Conservation (phyloP, 108 stramenopile species). For the Fistulifera pelliculosa region DNA sequence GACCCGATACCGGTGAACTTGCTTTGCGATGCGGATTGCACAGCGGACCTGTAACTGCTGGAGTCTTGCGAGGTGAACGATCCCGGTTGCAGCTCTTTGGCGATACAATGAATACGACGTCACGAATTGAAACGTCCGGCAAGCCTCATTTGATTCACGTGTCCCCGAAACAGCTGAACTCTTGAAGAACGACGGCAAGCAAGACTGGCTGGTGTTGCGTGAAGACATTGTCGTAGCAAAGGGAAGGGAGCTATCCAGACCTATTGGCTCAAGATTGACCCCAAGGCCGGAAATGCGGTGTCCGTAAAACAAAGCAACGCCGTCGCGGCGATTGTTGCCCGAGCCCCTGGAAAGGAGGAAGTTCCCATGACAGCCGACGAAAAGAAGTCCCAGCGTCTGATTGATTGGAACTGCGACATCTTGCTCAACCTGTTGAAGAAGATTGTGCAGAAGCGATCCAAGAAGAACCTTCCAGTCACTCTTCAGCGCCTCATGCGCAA, state of each 20-base stretch:
- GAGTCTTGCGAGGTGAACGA: conserved; percentile 45
- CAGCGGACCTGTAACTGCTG: conserved; percentile 47
- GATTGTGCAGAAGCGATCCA: conserved; percentile 2
- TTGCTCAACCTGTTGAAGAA: not conserved
- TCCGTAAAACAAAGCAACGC: too few species aligned
- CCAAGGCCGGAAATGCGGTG: too few species aligned
- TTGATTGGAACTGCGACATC: conserved; percentile 9
- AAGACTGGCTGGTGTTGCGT: not conserved
- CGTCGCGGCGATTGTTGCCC: too few species aligned
- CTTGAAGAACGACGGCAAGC: not conserved
- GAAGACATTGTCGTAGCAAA: not conserved
- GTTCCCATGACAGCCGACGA: not conserved
- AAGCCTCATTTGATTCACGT: not conserved
- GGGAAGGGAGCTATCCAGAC: not conserved
- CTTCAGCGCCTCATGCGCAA: too few species aligned
- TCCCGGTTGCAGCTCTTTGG: conserved; percentile 26
- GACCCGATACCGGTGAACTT: conserved; percentile 43
- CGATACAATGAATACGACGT: not conserved
- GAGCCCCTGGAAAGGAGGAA: too few species aligned
- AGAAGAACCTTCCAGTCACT: too few species aligned
- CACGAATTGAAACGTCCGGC: not conserved
- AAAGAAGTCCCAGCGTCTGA: not conserved
- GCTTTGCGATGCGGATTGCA: conserved; percentile 48
- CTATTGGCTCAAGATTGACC: too few species aligned
- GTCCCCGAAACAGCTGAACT: not conserved